Evolutionary conservation across 176 grass and related monocot genomes (phyloP).

Genomic region (Raddia distichophylla): DNA sequence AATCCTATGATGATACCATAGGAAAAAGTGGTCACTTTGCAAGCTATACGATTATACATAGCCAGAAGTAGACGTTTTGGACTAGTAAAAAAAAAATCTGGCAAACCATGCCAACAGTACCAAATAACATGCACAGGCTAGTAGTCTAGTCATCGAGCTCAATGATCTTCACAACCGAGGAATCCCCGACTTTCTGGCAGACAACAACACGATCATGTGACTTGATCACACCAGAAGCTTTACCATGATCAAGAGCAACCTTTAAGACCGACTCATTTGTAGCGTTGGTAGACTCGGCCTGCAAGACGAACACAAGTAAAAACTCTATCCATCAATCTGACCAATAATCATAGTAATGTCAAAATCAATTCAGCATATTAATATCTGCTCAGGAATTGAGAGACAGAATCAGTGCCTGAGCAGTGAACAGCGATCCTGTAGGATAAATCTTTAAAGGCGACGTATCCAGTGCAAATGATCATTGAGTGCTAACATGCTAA

Average conservation of each 20-base stretch:
- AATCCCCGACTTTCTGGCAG: slow-evolving; percentile 98
- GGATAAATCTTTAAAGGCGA: neutral
- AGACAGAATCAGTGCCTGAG: neutral
- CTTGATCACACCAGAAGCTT: slow-evolving; percentile 85
- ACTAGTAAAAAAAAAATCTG: slow-evolving; percentile 50
- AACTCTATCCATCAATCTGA: neutral
- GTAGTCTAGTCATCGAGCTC: slow-evolving; percentile 80
- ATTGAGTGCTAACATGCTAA: too few species aligned
- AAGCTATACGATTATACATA: slow-evolving; percentile 43
- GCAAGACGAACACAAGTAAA: slow-evolving; percentile 14
- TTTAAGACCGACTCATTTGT: slow-evolving; percentile 97
- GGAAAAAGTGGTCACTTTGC: slow-evolving; percentile 36
- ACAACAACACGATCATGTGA: slow-evolving; percentile 92
- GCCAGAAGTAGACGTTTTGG: slow-evolving; percentile 29
- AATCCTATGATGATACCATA: slow-evolving; percentile 31
- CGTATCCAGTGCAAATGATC: too few species aligned
- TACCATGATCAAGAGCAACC: slow-evolving; percentile 96
- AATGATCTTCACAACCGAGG: slow-evolving; percentile 97
- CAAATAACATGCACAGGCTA: slow-evolving; percentile 27
- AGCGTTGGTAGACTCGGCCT: slow-evolving; percentile 82
- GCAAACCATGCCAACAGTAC: slow-evolving; percentile 15
- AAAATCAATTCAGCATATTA: neutral
- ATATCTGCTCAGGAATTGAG: neutral
- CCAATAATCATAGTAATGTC: neutral
- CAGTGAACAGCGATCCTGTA: neutral